Evolutionary conservation across 306 rosid species (phyloP), one percentile per base, ranked within the genome.

Genomic region (Sesbania bispinosa): DNA sequence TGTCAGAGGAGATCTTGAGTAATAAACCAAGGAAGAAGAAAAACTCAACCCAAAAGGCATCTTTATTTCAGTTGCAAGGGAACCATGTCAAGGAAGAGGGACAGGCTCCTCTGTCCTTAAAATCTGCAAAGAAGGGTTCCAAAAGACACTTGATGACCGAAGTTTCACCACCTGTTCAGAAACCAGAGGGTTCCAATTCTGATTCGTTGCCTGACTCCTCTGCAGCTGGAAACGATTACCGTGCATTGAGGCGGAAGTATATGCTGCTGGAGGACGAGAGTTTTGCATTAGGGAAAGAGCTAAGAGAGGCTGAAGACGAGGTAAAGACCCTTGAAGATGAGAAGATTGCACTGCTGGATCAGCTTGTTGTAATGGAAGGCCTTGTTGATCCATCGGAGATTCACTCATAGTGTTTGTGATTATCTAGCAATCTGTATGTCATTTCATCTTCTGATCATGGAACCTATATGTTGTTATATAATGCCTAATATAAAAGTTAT

Each of bases 361-460:
- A 88, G 67, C 98, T 93, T 58, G 91, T 93, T 62, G 93, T 90
- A 47, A 74, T 93, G 81, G 98, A 93, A 85, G 96, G 96, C 51
- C 85, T 92, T 7, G 67, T 89, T 50, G 83, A 82, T 78, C 92
- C 89, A 11, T 78, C 89, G 2, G 92, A 85, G 55, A 43, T 81
- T 61, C 88, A 63, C 36, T 78, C 75, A 13, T 73, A 79, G 84
- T 80, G 84, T 11, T 26, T 83, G 58, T 76, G 72, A 41, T 24
- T 70, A 42, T 21, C 73, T 61, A 48, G 55, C 39, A 45, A 53
- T 30, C 57, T 60, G 18, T 42, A 6, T 14, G 43, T 55, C 60
- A 36, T 69, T 71, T 20, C 38, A 67, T 45, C 52, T 73, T 43
- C 33, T 72, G 74, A 50, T 33, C 4, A 64, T 29, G 38, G 45